Base-by-base conservation (phyloP, 1,284 basidiomycete genomes). In the Singerocomus rubriflavus region DNA sequence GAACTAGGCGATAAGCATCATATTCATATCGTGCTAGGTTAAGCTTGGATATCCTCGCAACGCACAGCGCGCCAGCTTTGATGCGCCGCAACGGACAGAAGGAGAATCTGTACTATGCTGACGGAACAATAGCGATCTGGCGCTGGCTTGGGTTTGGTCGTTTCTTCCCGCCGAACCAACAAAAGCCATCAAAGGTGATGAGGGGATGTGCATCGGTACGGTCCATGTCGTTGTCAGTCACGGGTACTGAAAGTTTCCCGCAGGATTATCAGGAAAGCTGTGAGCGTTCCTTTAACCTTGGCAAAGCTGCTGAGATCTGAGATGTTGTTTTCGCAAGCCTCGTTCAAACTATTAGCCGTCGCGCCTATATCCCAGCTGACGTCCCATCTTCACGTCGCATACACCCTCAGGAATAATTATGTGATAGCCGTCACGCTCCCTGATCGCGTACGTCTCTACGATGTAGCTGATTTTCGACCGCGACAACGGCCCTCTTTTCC, bases 251-350 rank as follows among this genome's bases (percentile, higher is more conserved):
- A 31, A 6, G 11, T 46, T 46, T 27, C 46, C 6, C 27, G 30
- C 52, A 88, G 85, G 85, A 88, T 62, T 88, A 81, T 63, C 80
- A 81, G 60, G 80, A 85, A 59, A 88, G 85, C 61, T 74, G 85
- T 87, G 68, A 61, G 68, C 26, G 2, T 34, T 38, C 21, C 21
- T 33, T 44, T 10, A 35, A 46, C 40, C 16, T 32, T 13, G 11
- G 14, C 37, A 8, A 40, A 16, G 11, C 3, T 21, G 26, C 30
- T 21, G n/a, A 35, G n/a, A 21, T 13, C 47, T 64, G 32, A 60
- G 47, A 29, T 29, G 14, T 17, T 52, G 6, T 50, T 27, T 53
- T 16, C 37, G 32, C 50, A 46, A 80, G 85, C 78, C 34, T 85
- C 84, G 0, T 85, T 84, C 69, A 85, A 80, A 54, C 58, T 85